These are phyloP conservation scores for Oryza punctata DNA, from an alignment of 176 grass and related monocot genomes.

Conservation along the genomic window DNA sequence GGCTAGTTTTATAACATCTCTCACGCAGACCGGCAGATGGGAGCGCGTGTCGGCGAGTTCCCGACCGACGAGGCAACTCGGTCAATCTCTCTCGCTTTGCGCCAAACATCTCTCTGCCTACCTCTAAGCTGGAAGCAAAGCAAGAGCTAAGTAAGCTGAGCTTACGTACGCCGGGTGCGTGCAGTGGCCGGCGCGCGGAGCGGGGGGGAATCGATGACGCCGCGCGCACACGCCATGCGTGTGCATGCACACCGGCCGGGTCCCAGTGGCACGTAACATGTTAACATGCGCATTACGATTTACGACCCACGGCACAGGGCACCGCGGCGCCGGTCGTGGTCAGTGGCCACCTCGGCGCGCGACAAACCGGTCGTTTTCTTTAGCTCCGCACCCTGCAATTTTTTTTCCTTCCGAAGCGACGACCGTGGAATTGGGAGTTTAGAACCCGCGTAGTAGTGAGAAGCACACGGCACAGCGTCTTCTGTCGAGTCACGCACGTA, in stretches of 20 bases:
- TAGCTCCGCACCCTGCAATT: background rate
- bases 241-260: background rate
- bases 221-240: background rate
- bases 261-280: background rate
- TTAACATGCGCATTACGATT: background rate
- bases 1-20: too few species aligned
- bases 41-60: conserved; percentile 14
- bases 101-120: background rate
- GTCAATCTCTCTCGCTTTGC: background rate
- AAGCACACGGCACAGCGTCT: background rate
- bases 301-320: background rate
- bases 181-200: background rate
- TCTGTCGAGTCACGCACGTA: background rate
- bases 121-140: background rate
- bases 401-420: background rate
- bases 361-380: conserved; percentile 13
- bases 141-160: background rate
- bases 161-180: background rate
- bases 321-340: background rate
- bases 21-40: background rate
- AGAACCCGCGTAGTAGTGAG: background rate
- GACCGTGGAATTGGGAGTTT: background rate
- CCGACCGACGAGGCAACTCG: background rate
- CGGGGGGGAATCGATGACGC: too few species aligned
- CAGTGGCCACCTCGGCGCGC: background rate